Base-by-base conservation (phyloP, 75 land plant genomes). In the Pinus taeda region DNA sequence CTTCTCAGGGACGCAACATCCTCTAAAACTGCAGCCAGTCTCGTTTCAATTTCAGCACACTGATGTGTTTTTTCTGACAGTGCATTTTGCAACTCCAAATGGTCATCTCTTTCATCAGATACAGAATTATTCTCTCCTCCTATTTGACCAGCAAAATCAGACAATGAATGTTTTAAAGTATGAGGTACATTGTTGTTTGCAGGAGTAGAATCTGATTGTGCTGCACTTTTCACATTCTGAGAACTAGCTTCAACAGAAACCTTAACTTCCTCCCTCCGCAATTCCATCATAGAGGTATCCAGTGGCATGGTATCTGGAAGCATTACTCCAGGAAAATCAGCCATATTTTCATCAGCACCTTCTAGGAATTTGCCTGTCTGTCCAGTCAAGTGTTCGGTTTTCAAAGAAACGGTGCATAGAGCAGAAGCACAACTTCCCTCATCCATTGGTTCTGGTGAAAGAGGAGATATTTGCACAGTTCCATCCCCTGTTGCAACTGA, bases 311-410 rank as follows among this genome's bases (percentile, higher is more conserved):
- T 67, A 26, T 73, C 70, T 45, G 83, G 20, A 73, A 73, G 30
- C 74, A 56, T 20, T 82, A 53, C 58, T 18, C 86, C 87, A 63
- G 85, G 81, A 70, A 87, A 79, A 80, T 94, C 99, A 29, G 84
- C 74, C 97, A 94, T 94, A 66, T 86, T 88, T 59, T 96, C 97
- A 82, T 92, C 99, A 22, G 80, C 83, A 57, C 83, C 91, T 80
- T 93, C 98, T 74, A 56, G 74, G 14, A 49, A 45, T 77, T 83
- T 84, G 39, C 80, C 73, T 30, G 79, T 42, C 55, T 74, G 85
- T 12, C 66, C 60, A 45, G 49, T 60, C 57, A 61, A 39, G 9
- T 57, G 59, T 45, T 60, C 77, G 57, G 82, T 30, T 70, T 69
- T 70, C 33, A 71, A 3, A 42, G 75, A 84, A 17, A 77, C 64